phyloP scores from a whole-genome alignment of 345 rosid species.

The Durio zibethinus region DNA sequence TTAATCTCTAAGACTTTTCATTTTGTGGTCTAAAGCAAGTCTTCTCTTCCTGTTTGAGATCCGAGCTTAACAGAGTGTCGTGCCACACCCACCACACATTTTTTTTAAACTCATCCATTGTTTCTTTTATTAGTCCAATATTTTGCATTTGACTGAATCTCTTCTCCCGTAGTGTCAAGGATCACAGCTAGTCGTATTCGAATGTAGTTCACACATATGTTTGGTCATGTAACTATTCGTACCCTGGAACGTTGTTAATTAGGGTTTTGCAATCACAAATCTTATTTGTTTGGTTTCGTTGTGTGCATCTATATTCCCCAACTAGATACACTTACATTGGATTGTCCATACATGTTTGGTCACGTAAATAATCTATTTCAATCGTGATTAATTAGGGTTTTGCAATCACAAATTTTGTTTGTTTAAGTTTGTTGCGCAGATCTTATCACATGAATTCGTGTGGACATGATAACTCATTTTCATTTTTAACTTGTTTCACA shows the following conservation, averaged over 20 bases:
- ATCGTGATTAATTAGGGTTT: neutral
- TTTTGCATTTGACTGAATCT: slow-evolving; percentile 29
- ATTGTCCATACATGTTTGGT: slow-evolving; percentile 16
- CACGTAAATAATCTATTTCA: neutral
- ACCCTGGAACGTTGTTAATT: too few species aligned
- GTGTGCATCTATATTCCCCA: too few species aligned
- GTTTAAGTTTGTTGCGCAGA: too few species aligned
- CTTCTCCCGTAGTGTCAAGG: neutral
- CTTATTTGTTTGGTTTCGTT: too few species aligned
- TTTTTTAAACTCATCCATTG: slow-evolving; percentile 21
- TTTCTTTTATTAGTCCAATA: slow-evolving; percentile 6
- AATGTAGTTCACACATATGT: too few species aligned
- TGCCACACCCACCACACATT: slow-evolving; percentile 28
- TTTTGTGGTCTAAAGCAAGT: slow-evolving; percentile 28
- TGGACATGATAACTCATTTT: too few species aligned
- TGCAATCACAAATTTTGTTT: neutral
- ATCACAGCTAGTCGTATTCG: neutral
- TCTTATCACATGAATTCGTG: too few species aligned
- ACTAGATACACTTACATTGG: too few species aligned
- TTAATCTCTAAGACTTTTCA: slow-evolving; percentile 11
- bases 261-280: neutral
- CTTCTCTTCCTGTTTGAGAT: slow-evolving; percentile 39
- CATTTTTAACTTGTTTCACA: too few species aligned
- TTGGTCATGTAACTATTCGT: slow-evolving; percentile 1
- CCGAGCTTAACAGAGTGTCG: slow-evolving; percentile 51